These are phyloP conservation scores for Epicoccum sorghinum DNA, from an alignment of 2,329 filamentous ascomycete genomes.

Conservation along the genomic window DNA sequence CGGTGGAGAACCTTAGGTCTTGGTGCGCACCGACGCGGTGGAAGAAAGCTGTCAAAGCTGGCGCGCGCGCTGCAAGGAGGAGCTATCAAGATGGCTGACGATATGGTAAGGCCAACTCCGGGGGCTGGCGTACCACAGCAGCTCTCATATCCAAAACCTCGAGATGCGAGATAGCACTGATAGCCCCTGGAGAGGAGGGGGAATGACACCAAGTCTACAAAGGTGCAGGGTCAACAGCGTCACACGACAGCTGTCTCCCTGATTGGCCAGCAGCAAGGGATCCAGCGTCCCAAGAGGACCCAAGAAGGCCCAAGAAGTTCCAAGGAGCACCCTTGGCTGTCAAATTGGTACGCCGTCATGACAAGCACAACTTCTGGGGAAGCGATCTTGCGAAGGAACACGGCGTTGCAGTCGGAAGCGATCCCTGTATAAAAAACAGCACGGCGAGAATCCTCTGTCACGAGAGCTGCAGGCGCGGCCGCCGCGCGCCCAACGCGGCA, in stretches of 20 bases:
- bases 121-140: constrained; percentile 16
- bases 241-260: constrained; percentile 19
- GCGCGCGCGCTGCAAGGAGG: constrained; percentile 13
- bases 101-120: not conserved
- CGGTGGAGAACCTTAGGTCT: constrained; percentile 22
- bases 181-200: constrained; percentile 1
- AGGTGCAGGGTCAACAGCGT: constrained; percentile 8
- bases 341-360: not conserved
- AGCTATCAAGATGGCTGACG: constrained; percentile 1
- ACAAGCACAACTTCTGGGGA: constrained; percentile 16
- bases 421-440: not conserved
- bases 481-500: constrained; percentile 1
- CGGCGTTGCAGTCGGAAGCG: not conserved
- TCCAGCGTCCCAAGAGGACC: not conserved
- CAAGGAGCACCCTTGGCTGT: constrained; percentile 22
- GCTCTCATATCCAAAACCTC: constrained; percentile 3
- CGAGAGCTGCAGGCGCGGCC: constrained; percentile 6
- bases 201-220: constrained; percentile 8
- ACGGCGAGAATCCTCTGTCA: constrained; percentile 10
- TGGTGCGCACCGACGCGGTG: constrained; percentile 17
- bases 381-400: constrained; percentile 1
- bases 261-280: constrained; percentile 20
- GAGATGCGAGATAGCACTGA: constrained; percentile 4
- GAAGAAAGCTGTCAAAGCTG: constrained; percentile 17
- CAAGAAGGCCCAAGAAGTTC: not conserved